Evolutionary conservation across 192 early-diverging fungal species (phyloP).

Genomic region (Backusella psychrophila): DNA sequence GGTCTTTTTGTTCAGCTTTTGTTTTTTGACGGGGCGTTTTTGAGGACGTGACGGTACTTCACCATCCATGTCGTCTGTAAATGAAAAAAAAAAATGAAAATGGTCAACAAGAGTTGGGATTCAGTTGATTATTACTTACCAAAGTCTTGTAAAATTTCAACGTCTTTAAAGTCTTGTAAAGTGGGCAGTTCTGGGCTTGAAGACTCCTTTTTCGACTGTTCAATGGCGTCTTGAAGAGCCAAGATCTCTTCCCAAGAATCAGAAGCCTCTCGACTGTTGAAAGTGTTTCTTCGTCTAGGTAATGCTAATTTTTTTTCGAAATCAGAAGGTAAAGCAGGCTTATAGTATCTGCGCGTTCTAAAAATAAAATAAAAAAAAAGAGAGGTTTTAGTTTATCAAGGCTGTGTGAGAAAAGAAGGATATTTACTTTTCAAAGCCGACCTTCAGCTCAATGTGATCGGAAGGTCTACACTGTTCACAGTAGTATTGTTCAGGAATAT

Average conservation of each 20-base stretch:
- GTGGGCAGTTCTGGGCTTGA: neutral
- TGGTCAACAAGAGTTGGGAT: neutral
- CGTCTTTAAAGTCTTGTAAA: neutral
- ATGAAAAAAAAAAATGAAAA: neutral
- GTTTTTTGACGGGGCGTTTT: neutral
- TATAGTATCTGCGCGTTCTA: conserved; percentile 3
- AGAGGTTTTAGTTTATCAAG: neutral
- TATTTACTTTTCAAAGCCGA: conserved; percentile 1
- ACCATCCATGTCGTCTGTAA: neutral
- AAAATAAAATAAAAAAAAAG: neutral
- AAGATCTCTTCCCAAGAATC: neutral
- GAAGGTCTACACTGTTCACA: conserved; percentile 87
- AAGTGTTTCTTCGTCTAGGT: neutral
- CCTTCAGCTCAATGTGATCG: conserved; percentile 62
- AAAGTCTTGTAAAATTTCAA: neutral
- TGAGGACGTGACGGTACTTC: neutral
- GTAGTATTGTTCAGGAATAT: conserved; percentile 88
- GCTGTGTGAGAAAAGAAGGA: neutral
- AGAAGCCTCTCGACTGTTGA: neutral
- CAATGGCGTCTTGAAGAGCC: neutral
- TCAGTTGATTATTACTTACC: neutral
- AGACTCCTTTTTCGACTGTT: neutral
- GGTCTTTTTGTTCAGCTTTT: neutral
- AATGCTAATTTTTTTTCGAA: neutral
- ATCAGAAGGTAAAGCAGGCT: neutral